These are phyloP conservation scores for Suillus decipiens DNA, from an alignment of 768 basidiomycete species.

Conservation along the genomic window DNA sequence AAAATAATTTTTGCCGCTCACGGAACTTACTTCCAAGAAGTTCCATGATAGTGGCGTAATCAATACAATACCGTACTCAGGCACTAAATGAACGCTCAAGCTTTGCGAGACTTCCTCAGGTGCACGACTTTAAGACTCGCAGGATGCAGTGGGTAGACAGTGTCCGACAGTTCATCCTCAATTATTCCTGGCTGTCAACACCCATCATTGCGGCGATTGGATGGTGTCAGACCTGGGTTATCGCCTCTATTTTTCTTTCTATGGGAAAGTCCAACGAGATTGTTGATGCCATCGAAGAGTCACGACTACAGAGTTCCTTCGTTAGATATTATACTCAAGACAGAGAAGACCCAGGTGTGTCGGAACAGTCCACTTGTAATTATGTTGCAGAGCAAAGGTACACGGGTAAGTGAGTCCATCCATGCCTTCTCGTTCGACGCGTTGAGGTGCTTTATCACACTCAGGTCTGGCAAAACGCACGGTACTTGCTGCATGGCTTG, in stretches of 20 bases:
- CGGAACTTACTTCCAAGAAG: not conserved
- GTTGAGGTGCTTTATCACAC: not conserved
- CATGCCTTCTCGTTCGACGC: not conserved
- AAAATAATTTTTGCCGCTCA: not conserved
- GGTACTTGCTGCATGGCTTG: constrained; percentile 6
- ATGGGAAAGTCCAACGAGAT: not conserved
- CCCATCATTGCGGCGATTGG: constrained; percentile 6
- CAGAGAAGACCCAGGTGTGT: not conserved
- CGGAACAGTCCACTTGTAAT: constrained; percentile 3
- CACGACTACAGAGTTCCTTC: constrained; percentile 4
- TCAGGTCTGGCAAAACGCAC: constrained; percentile 7
- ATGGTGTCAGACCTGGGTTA: constrained; percentile 5
- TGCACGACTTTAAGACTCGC: not conserved
- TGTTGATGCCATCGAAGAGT: constrained; percentile 2
- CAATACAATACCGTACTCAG: not conserved
- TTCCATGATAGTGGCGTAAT: not conserved
- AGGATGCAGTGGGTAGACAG: constrained; percentile 3
- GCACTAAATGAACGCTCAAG: not conserved
- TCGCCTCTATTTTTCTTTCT: constrained; percentile 6
- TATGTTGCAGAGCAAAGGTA: constrained; percentile 9
- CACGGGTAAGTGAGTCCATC: constrained; percentile 1
- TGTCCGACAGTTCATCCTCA: constrained; percentile 6
- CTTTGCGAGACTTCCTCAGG: not conserved
- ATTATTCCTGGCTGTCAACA: constrained; percentile 8
- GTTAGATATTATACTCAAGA: constrained; percentile 2